These are phyloP conservation scores for Hibiscus mutabilis DNA, from an alignment of 345 rosid species.

Conservation along the genomic window DNA sequence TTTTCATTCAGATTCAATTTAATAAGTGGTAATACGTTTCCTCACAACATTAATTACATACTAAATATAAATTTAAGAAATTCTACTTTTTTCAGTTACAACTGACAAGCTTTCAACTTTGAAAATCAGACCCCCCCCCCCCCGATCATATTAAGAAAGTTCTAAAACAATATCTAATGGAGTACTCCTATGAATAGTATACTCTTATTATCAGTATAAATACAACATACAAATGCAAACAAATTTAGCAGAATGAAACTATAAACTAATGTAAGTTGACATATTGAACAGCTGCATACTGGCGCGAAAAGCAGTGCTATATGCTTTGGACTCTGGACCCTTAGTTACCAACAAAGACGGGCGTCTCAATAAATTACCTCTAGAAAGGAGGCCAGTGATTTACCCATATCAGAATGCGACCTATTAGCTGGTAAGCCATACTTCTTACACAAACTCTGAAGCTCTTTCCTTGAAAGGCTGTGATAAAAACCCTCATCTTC, in stretches of 20 bases:
- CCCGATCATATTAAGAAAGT: not conserved
- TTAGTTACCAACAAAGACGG: no score
- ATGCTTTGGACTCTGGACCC: not conserved
- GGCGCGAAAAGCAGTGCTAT: not conserved
- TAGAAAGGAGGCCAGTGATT: conserved; percentile 37
- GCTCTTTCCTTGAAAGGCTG: conserved; percentile 60
- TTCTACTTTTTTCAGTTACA: no score
- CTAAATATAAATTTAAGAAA: no score
- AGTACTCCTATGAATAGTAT: not conserved
- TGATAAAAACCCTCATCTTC: conserved; percentile 34
- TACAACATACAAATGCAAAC: not conserved
- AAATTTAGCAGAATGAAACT: not conserved
- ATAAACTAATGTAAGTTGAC: not conserved
- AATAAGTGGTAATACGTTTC: no score
- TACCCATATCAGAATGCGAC: conserved; percentile 57
- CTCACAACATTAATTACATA: no score
- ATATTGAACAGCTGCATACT: not conserved
- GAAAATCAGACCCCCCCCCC: no score
- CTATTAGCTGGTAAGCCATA: conserved; percentile 65
- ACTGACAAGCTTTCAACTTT: no score
- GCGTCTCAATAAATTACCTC: conserved; percentile 27
- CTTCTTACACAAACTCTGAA: conserved; percentile 61
- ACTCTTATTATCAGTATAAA: not conserved
- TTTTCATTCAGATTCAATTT: no score
- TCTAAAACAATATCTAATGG: not conserved